Evolutionary conservation across 495 filamentous ascomycete species (phyloP).

Genomic region (Thermochaetoides thermophila): DNA sequence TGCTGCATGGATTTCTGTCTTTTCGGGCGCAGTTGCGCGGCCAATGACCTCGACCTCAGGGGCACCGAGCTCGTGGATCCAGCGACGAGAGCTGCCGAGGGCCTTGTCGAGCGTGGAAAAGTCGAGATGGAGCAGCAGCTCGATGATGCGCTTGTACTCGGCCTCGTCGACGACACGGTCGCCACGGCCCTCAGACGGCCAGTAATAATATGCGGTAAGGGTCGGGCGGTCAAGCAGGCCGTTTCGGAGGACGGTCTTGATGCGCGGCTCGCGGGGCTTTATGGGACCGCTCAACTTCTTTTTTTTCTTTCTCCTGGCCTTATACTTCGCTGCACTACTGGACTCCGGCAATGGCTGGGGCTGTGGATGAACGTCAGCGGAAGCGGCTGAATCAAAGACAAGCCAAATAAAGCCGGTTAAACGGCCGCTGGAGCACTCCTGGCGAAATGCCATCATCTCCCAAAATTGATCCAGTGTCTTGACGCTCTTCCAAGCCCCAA

Average conservation of each 20-base stretch:
- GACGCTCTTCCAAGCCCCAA: slow-evolving; percentile 69
- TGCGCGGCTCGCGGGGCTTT: slow-evolving; percentile 35
- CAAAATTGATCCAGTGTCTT: slow-evolving; percentile 80
- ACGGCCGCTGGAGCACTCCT: slow-evolving; percentile 85
- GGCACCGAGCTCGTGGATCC: slow-evolving; percentile 41
- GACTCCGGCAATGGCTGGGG: slow-evolving; percentile 6
- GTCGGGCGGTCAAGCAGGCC: slow-evolving; percentile 25
- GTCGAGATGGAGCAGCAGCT: slow-evolving; percentile 70
- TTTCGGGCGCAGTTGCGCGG: slow-evolving; percentile 10
- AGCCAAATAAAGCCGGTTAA: slow-evolving; percentile 92
- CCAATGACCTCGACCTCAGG: slow-evolving; percentile 33
- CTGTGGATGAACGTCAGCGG: slow-evolving; percentile 12
- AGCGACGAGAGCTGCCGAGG: slow-evolving; percentile 50
- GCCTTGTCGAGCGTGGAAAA: slow-evolving; percentile 63
- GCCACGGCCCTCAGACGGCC: slow-evolving; percentile 53
- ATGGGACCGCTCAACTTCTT: slow-evolving; percentile 38
- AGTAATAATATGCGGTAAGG: slow-evolving; percentile 47
- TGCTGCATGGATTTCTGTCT: not conserved
- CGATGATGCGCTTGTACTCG: slow-evolving; percentile 62
- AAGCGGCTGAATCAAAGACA: slow-evolving; percentile 47
- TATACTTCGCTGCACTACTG: slow-evolving; percentile 6
- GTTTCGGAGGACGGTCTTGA: slow-evolving; percentile 38
- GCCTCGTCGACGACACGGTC: slow-evolving; percentile 52
- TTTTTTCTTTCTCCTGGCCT: slow-evolving; percentile 19
- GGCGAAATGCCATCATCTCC: slow-evolving; percentile 95